Percentiles rank a stretch among this genome's conserved stretches.
Conservation (phyloP, 2,329 filamentous ascomycete species). For the Triangularia setosa region DNA sequence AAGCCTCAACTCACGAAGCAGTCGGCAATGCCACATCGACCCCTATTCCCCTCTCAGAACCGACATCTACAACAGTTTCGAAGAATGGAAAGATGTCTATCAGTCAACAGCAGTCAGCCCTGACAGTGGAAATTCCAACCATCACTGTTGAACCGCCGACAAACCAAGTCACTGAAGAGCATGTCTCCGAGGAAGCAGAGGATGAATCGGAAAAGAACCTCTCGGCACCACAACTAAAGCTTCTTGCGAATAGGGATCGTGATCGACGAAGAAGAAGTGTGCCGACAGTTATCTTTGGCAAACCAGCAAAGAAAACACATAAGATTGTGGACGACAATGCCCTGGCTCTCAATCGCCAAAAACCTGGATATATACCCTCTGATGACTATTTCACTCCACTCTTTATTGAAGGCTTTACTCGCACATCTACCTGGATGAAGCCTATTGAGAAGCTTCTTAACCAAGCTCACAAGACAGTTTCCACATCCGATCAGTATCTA, state of each 20-base stretch:
- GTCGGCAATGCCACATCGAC: neutral
- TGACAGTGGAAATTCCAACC: neutral
- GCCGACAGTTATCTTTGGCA: conserved; percentile 75
- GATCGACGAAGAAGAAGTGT: conserved; percentile 61
- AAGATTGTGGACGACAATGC: conserved; percentile 40
- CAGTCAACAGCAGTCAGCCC: conserved; percentile 14
- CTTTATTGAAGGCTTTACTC: conserved; percentile 56
- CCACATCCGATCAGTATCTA: conserved; percentile 77
- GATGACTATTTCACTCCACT: conserved; percentile 63
- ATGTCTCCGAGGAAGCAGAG: neutral
- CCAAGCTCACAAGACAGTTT: conserved; percentile 84
- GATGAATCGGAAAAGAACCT: conserved; percentile 7
- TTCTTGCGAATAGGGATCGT: conserved; percentile 41
- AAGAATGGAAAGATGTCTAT: neutral
- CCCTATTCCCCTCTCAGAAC: neutral
- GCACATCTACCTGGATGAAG: conserved; percentile 57
- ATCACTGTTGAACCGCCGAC: neutral
- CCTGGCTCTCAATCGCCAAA: conserved; percentile 39
- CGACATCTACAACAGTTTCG: neutral
- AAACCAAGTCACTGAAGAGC: neutral
- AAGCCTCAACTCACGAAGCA: neutral
- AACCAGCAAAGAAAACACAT: conserved; percentile 47
- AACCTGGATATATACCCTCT: conserved; percentile 42
- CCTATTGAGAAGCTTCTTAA: conserved; percentile 68
- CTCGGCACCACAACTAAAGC: conserved; percentile 19